Conservation (phyloP, 2,329 filamentous ascomycete genomes). For the Calonectria crousiana region DNA sequence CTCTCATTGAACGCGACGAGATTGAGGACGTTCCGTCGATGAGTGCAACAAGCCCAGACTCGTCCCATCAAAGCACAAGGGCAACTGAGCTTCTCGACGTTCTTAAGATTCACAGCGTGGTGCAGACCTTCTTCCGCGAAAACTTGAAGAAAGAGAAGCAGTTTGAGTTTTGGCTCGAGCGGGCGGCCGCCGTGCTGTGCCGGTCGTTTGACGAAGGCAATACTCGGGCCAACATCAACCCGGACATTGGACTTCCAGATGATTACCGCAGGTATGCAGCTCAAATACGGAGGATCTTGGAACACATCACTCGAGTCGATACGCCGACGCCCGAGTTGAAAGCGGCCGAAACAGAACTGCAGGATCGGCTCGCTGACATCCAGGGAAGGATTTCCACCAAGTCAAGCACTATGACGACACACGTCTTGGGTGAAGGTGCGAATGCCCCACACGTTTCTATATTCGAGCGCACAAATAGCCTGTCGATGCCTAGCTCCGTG, state of each 20-base stretch:
- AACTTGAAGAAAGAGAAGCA: conserved; percentile 34
- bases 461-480: conserved; percentile 40
- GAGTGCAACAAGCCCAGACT: conserved; percentile 23
- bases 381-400: conserved; percentile 30
- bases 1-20: conserved; percentile 42
- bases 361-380: conserved; percentile 34
- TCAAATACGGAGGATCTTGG: conserved; percentile 38
- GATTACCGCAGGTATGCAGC: conserved; percentile 40
- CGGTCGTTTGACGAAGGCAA: conserved; percentile 38
- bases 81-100: conserved; percentile 37
- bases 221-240: conserved; percentile 26
- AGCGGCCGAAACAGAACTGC: conserved; percentile 24
- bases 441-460: conserved; percentile 40
- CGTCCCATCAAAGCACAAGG: conserved; percentile 15
- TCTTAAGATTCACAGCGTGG: conserved; percentile 38
- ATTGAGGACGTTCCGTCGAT: conserved; percentile 37
- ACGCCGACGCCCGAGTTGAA: conserved; percentile 31
- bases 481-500: conserved; percentile 33
- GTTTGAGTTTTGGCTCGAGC: conserved; percentile 40
- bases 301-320: conserved; percentile 34
- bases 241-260: conserved; percentile 36
- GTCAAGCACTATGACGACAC: conserved; percentile 33
- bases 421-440: conserved; percentile 21
- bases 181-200: conserved; percentile 39
- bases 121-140: conserved; percentile 41